Conservation (phyloP, 2,329 filamentous ascomycete genomes). For the Monosporascus sp. region DNA sequence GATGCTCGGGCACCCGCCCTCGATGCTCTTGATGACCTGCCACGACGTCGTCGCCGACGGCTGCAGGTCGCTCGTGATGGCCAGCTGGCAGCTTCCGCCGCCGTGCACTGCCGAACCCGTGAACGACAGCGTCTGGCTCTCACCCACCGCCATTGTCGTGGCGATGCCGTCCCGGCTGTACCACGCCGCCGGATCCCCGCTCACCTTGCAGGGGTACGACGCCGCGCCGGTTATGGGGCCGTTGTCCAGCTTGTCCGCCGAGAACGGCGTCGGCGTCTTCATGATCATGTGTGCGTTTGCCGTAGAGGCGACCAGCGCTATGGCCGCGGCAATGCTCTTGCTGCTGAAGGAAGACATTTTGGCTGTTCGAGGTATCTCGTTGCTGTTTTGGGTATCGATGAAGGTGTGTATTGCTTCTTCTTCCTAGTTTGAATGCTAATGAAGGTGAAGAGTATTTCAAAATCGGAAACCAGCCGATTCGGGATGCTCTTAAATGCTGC, state of each 20-base stretch:
- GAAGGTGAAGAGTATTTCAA: background rate
- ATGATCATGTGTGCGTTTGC: constrained; percentile 61
- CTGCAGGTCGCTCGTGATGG: constrained; percentile 55
- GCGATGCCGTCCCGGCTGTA: constrained; percentile 33
- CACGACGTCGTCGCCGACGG: constrained; percentile 41
- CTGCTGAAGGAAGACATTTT: background rate
- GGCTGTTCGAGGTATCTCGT: background rate
- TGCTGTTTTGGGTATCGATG: background rate
- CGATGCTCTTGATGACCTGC: constrained; percentile 65
- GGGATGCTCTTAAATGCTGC: background rate
- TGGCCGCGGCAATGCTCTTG: constrained; percentile 29
- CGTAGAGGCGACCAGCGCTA: constrained; percentile 42
- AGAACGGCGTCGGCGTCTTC: constrained; percentile 50
- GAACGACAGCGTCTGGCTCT: constrained; percentile 47
- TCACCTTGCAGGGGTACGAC: constrained; percentile 63
- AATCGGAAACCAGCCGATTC: background rate
- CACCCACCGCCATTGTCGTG: constrained; percentile 35
- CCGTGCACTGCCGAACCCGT: constrained; percentile 61
- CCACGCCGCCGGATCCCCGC: constrained; percentile 20
- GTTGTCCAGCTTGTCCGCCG: constrained; percentile 42
- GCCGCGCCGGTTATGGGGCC: constrained; percentile 45
- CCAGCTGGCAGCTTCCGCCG: constrained; percentile 69
- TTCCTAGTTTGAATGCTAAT: background rate
- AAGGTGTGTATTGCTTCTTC: background rate
- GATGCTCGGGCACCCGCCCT: constrained; percentile 60